Conservation (phyloP, 2,329 filamentous ascomycete species). For the Scedosporium apiospermum region DNA sequence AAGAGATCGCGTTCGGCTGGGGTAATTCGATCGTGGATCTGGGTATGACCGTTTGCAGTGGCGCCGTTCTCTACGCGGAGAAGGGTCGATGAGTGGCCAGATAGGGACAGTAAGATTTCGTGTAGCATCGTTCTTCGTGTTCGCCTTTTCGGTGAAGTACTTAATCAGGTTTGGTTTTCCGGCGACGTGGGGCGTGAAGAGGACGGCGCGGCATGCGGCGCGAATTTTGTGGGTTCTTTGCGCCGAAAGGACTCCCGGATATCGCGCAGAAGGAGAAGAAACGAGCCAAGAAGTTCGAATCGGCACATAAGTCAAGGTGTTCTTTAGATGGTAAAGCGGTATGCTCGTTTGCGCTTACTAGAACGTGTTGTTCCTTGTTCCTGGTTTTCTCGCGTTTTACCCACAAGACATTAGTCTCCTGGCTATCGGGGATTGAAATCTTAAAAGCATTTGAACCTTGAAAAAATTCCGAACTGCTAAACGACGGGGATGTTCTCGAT, state of each 20-base stretch:
- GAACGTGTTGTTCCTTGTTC: neutral
- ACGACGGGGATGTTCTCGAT: too few species aligned
- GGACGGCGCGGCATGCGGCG: slow-evolving; percentile 7
- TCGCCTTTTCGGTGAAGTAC: neutral
- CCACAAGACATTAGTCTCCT: too few species aligned
- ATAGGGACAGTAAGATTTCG: slow-evolving; percentile 94
- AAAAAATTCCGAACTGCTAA: too few species aligned
- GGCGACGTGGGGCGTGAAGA: neutral
- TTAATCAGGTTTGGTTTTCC: neutral
- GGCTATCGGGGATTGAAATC: too few species aligned
- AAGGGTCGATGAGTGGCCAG: slow-evolving; percentile 84
- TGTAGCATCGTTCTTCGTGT: slow-evolving; percentile 63
- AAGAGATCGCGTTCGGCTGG: slow-evolving; percentile 79
- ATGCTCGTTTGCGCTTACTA: neutral
- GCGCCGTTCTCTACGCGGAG: slow-evolving; percentile 44
- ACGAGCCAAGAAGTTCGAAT: slow-evolving; percentile 40
- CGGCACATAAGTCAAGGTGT: slow-evolving; percentile 34
- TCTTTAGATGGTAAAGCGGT: too few species aligned
- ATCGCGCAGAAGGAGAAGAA: slow-evolving; percentile 37
- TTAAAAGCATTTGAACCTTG: too few species aligned
- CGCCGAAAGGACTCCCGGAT: neutral
- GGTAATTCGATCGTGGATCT: slow-evolving; percentile 45
- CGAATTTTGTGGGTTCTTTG: neutral
- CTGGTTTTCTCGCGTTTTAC: too few species aligned
- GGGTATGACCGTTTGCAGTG: slow-evolving; percentile 28